Base-by-base conservation (phyloP, 257 asterid genomes). In the Nicotiana tomentosiformis region DNA sequence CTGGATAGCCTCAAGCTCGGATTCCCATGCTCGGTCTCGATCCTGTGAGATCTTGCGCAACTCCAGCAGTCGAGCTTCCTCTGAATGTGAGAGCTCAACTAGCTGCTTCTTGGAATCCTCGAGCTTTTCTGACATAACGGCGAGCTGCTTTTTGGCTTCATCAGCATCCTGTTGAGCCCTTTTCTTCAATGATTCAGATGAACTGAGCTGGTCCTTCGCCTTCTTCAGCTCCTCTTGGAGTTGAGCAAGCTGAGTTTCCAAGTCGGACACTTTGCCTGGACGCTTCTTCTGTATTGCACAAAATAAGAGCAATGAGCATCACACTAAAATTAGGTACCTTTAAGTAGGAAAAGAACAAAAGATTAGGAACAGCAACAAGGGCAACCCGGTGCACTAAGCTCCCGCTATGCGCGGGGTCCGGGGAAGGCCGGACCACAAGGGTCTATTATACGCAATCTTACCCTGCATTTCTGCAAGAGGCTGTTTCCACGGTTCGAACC, bases 1-100 rank as follows among this genome's bases (percentile, higher is more conserved):
- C 85, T 88, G 93, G 43, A 92, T 85, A 60, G 97, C 94, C 78
- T 92, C 97, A 62, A 96, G 93, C 77, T 96, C 98, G 3, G 95
- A 91, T 82, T 92, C 90, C 98, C 98, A 93, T 56, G 78, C 95
- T 62, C 90, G 92, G 66, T 96, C 97, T 11, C 98, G 90, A 69
- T 93, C 97, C 82, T 93, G 97, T 33, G 98, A 94, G 84, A 92
- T 83, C 90, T 93, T 91, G 43, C 92, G 93, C 67, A 96, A 77
- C 77, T 96, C 98, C 49, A 91, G 94, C 66, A 93, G 82, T 65
- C 96, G 91, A 81, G 94, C 77, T 68, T 94, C 98, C 87, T 96
- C 98, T 1, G 93, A 90, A 60, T 92, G 95, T 9, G 94, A 90
- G 78, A 95, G 88, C 78, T 93, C 94, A 18, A 83, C 82, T 70